These are phyloP conservation scores for Neltuma alba DNA, from an alignment of 306 rosid genomes.

Conservation along the genomic window DNA sequence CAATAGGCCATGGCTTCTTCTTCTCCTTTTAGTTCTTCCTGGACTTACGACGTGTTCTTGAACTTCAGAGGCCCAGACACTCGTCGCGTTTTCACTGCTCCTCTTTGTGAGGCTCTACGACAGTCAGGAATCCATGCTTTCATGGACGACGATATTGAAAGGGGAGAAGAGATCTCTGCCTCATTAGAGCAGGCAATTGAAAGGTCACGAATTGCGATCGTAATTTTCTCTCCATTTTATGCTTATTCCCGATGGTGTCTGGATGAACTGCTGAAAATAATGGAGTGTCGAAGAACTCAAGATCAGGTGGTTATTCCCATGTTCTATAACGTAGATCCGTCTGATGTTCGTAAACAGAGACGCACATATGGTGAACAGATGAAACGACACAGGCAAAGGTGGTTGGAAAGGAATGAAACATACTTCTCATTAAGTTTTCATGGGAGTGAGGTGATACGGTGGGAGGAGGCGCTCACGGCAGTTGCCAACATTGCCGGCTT, in stretches of 20 bases:
- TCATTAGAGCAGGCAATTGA: not conserved
- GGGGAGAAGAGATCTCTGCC: not conserved
- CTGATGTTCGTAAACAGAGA: not conserved
- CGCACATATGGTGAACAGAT: not conserved
- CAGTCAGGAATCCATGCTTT: slow-evolving; percentile 9
- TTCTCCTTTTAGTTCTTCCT: too few species aligned
- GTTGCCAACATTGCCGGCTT: not conserved
- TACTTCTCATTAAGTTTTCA: too few species aligned
- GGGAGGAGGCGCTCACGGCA: not conserved
- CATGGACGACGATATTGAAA: not conserved
- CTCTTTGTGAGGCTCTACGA: slow-evolving; percentile 3
- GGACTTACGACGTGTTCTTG: not conserved
- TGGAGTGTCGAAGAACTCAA: not conserved
- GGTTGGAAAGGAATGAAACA: not conserved
- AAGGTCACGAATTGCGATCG: not conserved
- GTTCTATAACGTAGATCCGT: not conserved
- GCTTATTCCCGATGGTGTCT: slow-evolving; percentile 22
- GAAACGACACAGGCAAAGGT: too few species aligned
- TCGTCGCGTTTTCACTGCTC: not conserved
- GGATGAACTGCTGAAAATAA: not conserved
- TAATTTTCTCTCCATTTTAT: slow-evolving; percentile 17
- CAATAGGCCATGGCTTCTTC: too few species aligned
- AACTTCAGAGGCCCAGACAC: not conserved
- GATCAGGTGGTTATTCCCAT: not conserved
- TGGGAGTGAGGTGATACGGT: not conserved